Base-by-base conservation (phyloP, 2,329 filamentous ascomycete species). In the Pseudofabraea citricarpa region DNA sequence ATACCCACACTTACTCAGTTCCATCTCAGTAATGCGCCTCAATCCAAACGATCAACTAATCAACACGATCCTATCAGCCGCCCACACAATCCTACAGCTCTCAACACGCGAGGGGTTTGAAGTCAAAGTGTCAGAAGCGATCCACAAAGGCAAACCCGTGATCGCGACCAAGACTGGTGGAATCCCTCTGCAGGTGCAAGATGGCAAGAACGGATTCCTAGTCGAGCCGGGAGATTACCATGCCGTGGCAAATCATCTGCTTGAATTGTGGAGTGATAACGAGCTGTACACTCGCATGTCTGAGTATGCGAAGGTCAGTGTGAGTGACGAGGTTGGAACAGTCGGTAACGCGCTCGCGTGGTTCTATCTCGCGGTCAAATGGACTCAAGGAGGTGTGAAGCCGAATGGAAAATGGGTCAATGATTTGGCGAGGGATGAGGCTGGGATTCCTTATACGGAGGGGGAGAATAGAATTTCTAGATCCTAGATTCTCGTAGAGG, bases 61-160 rank as follows among this genome's bases (percentile, higher is more conserved):
- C 55, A 90, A 93, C 62, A 79, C 81, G 0, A 69, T 93, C 32
- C 74, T 93, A 48, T 80, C 82, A 27, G 83, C 84, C 39, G 81
- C 85, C 1, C 78, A 83, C 44, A 78, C 90, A 6, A 83, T 83
- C 1, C 74, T 93, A 6, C 87, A 93, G 63, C 77, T 93, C 5
- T 90, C 85, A 3, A 90, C 83, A 0, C 78, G 85, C 26, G 87
- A 93, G 60, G 87, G 87, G 0, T 93, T 93, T 55, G 87, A 93
- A 64, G 83, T 93, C 55, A 93, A 93, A 64, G 86, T 93, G 5
- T 89, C 84, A 0, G 88, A 93, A 64, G 87, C 85, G 1, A 71
- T 91, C 18, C 87, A 90, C 58, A 87, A 89, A 35, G 87, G 87
- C 12, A 79, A 84, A 2, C 87, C 87, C 1, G 76, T 90, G 55